Conservation (phyloP, 2,329 filamentous ascomycete genomes). For the Neonectria magnoliae region DNA sequence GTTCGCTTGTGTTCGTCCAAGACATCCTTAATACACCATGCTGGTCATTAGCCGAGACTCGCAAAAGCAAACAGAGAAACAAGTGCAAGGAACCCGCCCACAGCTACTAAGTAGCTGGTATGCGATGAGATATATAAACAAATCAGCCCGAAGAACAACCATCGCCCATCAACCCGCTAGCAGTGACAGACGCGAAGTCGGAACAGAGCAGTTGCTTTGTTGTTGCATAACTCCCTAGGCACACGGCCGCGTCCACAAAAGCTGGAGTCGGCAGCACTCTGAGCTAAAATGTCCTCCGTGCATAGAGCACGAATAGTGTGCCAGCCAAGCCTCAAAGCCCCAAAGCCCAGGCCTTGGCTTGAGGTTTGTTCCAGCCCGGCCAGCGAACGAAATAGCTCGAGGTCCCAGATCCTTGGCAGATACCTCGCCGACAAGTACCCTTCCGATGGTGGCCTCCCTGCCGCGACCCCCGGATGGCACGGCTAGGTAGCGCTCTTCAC, state of each 20-base stretch:
- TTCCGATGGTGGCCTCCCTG: not conserved
- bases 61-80: conserved; percentile 7
- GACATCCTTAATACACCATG: not conserved
- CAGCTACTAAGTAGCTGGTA: too few species aligned
- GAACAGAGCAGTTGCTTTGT: conserved; percentile 7
- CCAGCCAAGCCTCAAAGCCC: conserved; percentile 2
- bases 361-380: conserved; percentile 22
- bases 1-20: not conserved
- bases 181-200: too few species aligned
- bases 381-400: not conserved
- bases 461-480: not conserved
- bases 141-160: too few species aligned
- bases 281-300: not conserved
- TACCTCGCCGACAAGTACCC: not conserved
- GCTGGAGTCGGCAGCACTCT: conserved; percentile 7
- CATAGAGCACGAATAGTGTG: not conserved
- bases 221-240: conserved; percentile 13
- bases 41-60: conserved; percentile 15
- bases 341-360: conserved; percentile 5
- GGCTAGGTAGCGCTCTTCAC: not conserved
- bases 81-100: not conserved
- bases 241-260: not conserved
- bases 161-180: too few species aligned
- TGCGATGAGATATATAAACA: too few species aligned
- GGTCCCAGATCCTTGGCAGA: not conserved